Evolutionary conservation across 2,329 filamentous ascomycete genomes (phyloP), one percentile per base, ranked within the genome.

Genomic region (Biscogniauxia mediterranea): DNA sequence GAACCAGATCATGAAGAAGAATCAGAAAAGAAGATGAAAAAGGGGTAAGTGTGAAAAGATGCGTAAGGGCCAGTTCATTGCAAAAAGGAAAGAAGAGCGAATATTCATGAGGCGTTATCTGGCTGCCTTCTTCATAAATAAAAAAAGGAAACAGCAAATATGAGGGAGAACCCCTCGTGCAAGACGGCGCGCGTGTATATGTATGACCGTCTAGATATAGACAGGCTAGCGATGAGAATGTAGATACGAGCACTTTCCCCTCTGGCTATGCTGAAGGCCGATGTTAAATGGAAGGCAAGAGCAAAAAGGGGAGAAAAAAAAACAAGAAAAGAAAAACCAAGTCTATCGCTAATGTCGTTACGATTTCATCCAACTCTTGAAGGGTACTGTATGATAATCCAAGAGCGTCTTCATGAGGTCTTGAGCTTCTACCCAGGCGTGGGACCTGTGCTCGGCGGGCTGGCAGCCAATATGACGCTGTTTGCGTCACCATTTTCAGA

Each of bases 251-350:
- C 5, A 3, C 17, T 21, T 49, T 23, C 20, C 56, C 20, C 26
- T 54, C n/a, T 56, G 23, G 52, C 42, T 54, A 59, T 59, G 50
- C 15, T 55, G 21, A 56, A 42, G 42, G 32, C 17, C 4, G 52
- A 5, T 3, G 23, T 17, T 20, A 53, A 23, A 26, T 19, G 28
- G 28, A 8, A 32, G 28, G 2, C 11, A 32, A 32, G 28, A 32
- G 28, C 11, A 26, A 23, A 53, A 25, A 53, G 25, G 19, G 21
- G 20, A 25, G 20, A 25, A 3, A 25, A 32, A n/a, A 28, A 20
- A 13, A 17, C 7, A 20, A 25, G 21, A n/a, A 54, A 8, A n/a
- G 26, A 54, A 46, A 46, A 52, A 52, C 19, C 51, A 52, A 52
- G 15, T 52, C 38, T 46, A 46, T 46, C 38, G 38, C 38, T 46